Conservation (phyloP, 345 rosid species). For the Luvunga scandens region DNA sequence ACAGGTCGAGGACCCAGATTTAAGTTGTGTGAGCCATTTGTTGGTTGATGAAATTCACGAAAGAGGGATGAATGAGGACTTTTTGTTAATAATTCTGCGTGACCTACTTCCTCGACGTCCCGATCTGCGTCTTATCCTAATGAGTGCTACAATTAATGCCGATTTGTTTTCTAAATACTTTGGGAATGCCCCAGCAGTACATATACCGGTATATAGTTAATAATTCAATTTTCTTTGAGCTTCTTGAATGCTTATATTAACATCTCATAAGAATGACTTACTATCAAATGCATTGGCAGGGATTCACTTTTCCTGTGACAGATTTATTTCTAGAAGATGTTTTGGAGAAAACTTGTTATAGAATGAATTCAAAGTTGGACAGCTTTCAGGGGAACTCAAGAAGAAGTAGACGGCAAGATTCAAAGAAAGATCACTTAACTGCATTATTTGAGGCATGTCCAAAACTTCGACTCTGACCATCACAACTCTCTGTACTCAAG, state of each 20-base stretch:
- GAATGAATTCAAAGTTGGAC: constrained; percentile 59
- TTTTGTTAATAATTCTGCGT: constrained; percentile 75
- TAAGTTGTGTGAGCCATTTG: constrained; percentile 84
- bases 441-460: constrained; percentile 72
- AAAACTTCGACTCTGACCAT: background rate
- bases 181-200: constrained; percentile 70
- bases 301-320: constrained; percentile 81
- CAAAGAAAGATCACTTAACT: constrained; percentile 66
- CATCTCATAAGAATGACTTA: background rate
- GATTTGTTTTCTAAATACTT: constrained; percentile 87
- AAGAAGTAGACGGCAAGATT: constrained; percentile 68
- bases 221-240: constrained; percentile 13
- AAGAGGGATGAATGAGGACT: constrained; percentile 98
- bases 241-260: constrained; percentile 1
- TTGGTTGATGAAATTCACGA: constrained; percentile 98
- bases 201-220: constrained; percentile 63
- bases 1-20: constrained; percentile 83
- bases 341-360: constrained; percentile 67
- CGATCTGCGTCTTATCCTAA: constrained; percentile 74
- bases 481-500: background rate
- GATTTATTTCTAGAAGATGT: constrained; percentile 91
- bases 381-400: constrained; percentile 68
- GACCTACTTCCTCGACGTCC: constrained; percentile 95
- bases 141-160: constrained; percentile 98
- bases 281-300: constrained; percentile 43